Base-by-base conservation (phyloP, 2,329 filamentous ascomycete species). In the Colletotrichum karsti region DNA sequence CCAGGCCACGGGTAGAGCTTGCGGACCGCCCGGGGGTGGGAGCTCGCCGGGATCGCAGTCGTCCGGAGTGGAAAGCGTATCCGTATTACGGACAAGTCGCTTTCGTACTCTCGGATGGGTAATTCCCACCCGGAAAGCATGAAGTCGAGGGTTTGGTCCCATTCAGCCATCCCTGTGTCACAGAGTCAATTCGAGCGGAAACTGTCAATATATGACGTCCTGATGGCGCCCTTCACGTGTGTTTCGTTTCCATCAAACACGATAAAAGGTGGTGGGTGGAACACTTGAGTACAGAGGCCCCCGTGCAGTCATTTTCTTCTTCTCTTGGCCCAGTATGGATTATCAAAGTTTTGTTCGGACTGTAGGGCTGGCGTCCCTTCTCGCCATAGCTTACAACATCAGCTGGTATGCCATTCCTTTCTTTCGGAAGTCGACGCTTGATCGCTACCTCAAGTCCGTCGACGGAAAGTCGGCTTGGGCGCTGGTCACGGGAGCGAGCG, bases 401-500 rank as follows among this genome's bases (percentile, higher is more conserved):
- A 18, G 18, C 22, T 64, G 62, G 65, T 63, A 33, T 22, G 44
- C 66, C 22, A 20, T 59, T 24, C 65, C 65, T 15, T 66, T 69
- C 41, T 42, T 69, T 20, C 37, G 24, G 22, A 35, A 37, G 15
- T 55, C 61, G 18, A 48, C 53, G n/a, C 54, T 77, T n/a, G 12
- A 63, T 30, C 72, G 72, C 30, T 77, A 76, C 55, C 70, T 71
- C 33, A 63, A 72, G 39, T 51, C 67, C 15, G 67, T 59, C 5
- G 42, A 70, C 10, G 72, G 71, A 8, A 63, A 70, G n/a, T 69
- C 70, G 1, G 54, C 73, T 3, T 87, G 83, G 81, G 84, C 82
- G 2, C 74, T 88, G 5, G 79, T 87, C 8, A 89, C 87, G 0
- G 87, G 87, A 33, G 81, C 84, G 18, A 85, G 80, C 13, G 85